Evolutionary conservation across 768 basidiomycete species (phyloP).

Genomic region (Hericium alpestre): DNA sequence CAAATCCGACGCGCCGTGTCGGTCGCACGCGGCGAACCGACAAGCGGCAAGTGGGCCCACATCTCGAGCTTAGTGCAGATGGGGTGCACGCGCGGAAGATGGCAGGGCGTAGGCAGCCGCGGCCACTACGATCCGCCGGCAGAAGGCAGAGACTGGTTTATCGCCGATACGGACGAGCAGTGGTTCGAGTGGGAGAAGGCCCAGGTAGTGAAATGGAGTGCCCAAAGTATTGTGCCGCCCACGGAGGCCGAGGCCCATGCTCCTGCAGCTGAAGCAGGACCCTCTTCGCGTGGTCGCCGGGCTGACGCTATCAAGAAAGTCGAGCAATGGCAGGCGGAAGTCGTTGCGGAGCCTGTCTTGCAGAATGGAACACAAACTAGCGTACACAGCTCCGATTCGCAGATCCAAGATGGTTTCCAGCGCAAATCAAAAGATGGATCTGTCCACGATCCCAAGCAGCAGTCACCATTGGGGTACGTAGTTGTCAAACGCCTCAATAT

Average conservation of each 20-base stretch:
- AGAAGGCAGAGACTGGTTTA: background rate
- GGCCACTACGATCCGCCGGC: background rate
- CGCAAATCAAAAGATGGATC: background rate
- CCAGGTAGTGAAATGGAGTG: background rate
- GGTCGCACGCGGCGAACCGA: background rate
- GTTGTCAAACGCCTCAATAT: background rate
- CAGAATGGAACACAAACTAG: background rate
- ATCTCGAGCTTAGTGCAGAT: background rate
- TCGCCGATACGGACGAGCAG: slow-evolving; percentile 1
- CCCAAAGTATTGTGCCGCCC: background rate
- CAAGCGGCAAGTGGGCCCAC: slow-evolving; percentile 1
- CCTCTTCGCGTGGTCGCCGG: background rate
- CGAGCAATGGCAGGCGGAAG: background rate
- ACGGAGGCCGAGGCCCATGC: background rate
- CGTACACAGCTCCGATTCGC: too few species aligned
- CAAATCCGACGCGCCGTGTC: background rate
- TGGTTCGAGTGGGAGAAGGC: slow-evolving; percentile 2
- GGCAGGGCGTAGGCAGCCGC: background rate
- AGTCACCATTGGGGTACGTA: background rate
- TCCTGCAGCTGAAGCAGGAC: background rate
- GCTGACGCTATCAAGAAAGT: background rate
- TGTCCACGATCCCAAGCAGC: background rate
- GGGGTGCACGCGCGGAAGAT: slow-evolving; percentile 1
- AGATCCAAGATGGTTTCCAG: background rate
- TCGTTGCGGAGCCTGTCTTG: background rate